Percentiles rank a stretch among this genome's conserved stretches.
These are phyloP conservation scores for Plasmodium relictum DNA, from an alignment of 169 alveolate genomes.

Conservation along the genomic window DNA sequence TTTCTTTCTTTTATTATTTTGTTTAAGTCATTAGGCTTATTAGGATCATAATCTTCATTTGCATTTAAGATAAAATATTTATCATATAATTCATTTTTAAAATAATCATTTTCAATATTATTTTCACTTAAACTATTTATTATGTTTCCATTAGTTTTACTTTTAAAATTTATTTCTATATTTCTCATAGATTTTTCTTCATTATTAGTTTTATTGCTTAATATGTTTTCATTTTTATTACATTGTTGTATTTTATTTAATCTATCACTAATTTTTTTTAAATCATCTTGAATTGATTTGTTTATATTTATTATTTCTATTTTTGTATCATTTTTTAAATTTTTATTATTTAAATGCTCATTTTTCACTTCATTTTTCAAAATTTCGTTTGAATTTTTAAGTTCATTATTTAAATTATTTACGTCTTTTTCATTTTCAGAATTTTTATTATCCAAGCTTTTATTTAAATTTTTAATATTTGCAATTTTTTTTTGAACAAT, in stretches of 20 bases:
- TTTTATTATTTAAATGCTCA: background rate
- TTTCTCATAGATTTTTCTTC: slow-evolving; percentile 10
- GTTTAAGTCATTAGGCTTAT: slow-evolving; percentile 71
- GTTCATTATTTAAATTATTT: slow-evolving; percentile 6
- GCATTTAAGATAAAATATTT: slow-evolving; percentile 73
- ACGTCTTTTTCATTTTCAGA: background rate
- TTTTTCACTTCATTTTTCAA: background rate
- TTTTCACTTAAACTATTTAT: slow-evolving; percentile 9
- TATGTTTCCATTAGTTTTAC: background rate
- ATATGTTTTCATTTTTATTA: slow-evolving; percentile 18
- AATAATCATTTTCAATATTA: background rate
- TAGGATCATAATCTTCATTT: slow-evolving; percentile 77
- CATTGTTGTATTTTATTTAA: slow-evolving; percentile 53
- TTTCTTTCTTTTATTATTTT: slow-evolving; percentile 78
- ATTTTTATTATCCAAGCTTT: slow-evolving; percentile 10
- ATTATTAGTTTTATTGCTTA: background rate
- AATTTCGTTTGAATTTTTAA: background rate
- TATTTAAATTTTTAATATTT: slow-evolving; percentile 52
- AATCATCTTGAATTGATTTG: slow-evolving; percentile 66
- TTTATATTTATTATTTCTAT: slow-evolving; percentile 68
- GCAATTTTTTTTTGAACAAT: slow-evolving; percentile 73
- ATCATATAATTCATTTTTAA: slow-evolving; percentile 44
- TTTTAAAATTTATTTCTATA: slow-evolving; percentile 20
- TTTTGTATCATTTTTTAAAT: slow-evolving; percentile 1
- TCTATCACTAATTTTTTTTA: slow-evolving; percentile 71